A percentile compares a stretch with the other conserved stretches of the same genome.
Conservation (phyloP, 306 rosid species). For the Vigna mungo region DNA sequence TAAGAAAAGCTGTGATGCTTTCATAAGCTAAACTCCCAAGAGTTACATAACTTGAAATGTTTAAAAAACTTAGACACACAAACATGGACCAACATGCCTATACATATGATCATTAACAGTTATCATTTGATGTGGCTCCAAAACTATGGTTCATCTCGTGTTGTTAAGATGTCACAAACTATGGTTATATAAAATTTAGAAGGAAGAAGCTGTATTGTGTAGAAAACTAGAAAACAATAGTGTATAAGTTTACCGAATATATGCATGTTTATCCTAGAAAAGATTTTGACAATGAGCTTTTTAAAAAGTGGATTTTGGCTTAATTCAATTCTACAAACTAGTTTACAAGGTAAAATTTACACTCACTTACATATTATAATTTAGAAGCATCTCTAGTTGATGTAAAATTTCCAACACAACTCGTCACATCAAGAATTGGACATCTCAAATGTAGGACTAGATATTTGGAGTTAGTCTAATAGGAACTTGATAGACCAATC, state of each 20-base stretch:
- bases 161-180: neutral
- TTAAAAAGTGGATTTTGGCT: too few species aligned
- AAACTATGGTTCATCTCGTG: neutral
- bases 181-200: neutral
- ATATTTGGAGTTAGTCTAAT: too few species aligned
- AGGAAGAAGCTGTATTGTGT: neutral
- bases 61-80: neutral
- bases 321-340: too few species aligned
- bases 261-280: neutral
- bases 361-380: too few species aligned
- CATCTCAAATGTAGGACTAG: too few species aligned
- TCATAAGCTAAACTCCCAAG: neutral
- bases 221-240: neutral
- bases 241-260: neutral
- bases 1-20: neutral
- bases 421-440: too few species aligned
- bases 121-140: neutral
- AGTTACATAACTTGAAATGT: neutral
- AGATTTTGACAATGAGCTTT: neutral
- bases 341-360: too few species aligned
- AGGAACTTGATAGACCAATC: too few species aligned
- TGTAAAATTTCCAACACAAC: too few species aligned
- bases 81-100: neutral
- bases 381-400: too few species aligned
- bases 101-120: neutral